Conservation (phyloP, 768 basidiomycete species). For the Auriscalpium orientale region DNA sequence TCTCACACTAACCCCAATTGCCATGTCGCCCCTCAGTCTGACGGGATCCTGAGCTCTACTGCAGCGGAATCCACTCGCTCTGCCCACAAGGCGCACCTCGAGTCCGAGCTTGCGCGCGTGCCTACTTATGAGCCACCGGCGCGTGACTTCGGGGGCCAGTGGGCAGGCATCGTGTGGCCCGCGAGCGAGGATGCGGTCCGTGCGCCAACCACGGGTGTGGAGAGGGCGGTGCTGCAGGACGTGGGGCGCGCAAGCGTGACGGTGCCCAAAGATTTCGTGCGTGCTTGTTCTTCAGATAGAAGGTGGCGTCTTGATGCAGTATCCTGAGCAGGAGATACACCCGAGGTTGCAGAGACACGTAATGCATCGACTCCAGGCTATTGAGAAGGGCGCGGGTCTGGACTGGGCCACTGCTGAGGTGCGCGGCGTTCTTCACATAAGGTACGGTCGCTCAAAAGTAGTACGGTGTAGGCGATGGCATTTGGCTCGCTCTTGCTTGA, state of each 20-base stretch:
- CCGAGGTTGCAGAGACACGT: slow-evolving; percentile 72
- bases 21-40: slow-evolving; percentile 19
- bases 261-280: slow-evolving; percentile 54
- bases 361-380: slow-evolving; percentile 61
- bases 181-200: slow-evolving; percentile 41
- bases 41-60: slow-evolving; percentile 44
- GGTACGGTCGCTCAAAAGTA: neutral
- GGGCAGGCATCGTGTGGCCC: slow-evolving; percentile 58
- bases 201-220: slow-evolving; percentile 64
- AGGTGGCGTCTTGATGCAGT: neutral
- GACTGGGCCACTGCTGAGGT: slow-evolving; percentile 92
- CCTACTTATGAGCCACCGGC: slow-evolving; percentile 40
- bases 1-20: neutral
- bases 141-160: slow-evolving; percentile 59
- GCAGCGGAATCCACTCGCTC: slow-evolving; percentile 45
- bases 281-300: slow-evolving; percentile 19
- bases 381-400: slow-evolving; percentile 63
- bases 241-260: slow-evolving; percentile 66
- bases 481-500: slow-evolving; percentile 82
- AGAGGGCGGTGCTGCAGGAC: slow-evolving; percentile 37
- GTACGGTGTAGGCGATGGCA: slow-evolving; percentile 57
- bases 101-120: slow-evolving; percentile 47
- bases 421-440: slow-evolving; percentile 2
- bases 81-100: slow-evolving; percentile 55
- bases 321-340: slow-evolving; percentile 60